Conservation (phyloP, 23 red algal species). For the Rhodosorus marinus region DNA sequence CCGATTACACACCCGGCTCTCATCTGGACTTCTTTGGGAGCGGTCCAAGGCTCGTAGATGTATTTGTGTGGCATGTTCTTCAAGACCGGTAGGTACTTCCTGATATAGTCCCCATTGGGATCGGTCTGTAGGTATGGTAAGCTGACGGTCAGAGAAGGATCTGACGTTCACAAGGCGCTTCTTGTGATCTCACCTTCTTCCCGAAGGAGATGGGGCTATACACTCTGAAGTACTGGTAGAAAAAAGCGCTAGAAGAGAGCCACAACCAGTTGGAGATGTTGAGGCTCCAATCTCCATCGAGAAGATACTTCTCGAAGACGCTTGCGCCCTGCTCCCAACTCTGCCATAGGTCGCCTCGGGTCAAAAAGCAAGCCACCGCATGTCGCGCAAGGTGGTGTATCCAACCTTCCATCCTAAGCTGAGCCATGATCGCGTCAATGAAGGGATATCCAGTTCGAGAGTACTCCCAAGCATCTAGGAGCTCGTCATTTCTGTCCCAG, state of each 20-base stretch:
- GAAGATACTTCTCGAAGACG: slow-evolving; percentile 59
- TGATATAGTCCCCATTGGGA: slow-evolving; percentile 40
- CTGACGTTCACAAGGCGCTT: too few species aligned
- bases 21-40: slow-evolving; percentile 30
- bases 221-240: slow-evolving; percentile 80
- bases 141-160: too few species aligned
- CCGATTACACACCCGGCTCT: slow-evolving; percentile 58
- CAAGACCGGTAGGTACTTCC: slow-evolving; percentile 77
- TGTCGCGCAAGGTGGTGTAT: slow-evolving; percentile 92
- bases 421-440: slow-evolving; percentile 91
- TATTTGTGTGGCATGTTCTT: slow-evolving; percentile 62
- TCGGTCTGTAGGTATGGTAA: too few species aligned
- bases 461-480: slow-evolving; percentile 35
- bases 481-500: slow-evolving; percentile 23
- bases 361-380: slow-evolving; percentile 87
- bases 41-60: slow-evolving; percentile 87
- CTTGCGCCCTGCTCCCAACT: slow-evolving; percentile 69
- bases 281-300: slow-evolving; percentile 71
- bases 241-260: slow-evolving; percentile 85
- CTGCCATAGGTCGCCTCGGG: slow-evolving; percentile 87
- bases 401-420: slow-evolving; percentile 65
- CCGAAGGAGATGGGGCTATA: slow-evolving; percentile 76
- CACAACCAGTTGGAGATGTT: slow-evolving; percentile 98
- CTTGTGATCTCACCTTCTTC: too few species aligned
- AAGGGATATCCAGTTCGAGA: slow-evolving; percentile 77